Evolutionary conservation across 805 yeast genomes (phyloP).

Genomic region (Pichia thaimueangensis): DNA sequence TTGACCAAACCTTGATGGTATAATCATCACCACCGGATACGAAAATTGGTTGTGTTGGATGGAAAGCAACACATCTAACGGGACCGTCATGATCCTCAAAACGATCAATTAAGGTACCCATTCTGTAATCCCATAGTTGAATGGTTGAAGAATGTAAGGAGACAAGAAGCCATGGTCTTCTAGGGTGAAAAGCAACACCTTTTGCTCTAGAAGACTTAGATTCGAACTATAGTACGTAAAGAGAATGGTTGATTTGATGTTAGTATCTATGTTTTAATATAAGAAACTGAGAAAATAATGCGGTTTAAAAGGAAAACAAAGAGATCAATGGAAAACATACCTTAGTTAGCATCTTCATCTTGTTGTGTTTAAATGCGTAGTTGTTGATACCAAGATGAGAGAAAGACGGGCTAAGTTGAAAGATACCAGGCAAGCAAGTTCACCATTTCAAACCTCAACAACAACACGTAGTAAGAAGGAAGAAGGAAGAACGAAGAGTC

Average conservation of each 20-base stretch:
- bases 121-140: conserved; percentile 98
- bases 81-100: conserved; percentile 99
- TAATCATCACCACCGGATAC: conserved; percentile 98
- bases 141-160: conserved; percentile 97
- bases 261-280: neutral
- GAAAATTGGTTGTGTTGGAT: conserved; percentile 95
- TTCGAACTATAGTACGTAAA: conserved; percentile 24
- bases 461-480: too few relatives aligned
- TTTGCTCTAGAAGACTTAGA: conserved; percentile 94
- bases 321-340: conserved; percentile 3
- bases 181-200: conserved; percentile 95
- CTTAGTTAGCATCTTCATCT: conserved; percentile 54
- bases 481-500: too few relatives aligned
- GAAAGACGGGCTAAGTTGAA: too few relatives aligned
- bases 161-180: conserved; percentile 95
- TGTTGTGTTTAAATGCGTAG: neutral
- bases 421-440: too few relatives aligned
- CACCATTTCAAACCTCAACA: neutral
- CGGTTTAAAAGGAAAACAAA: too few relatives aligned
- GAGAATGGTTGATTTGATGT: neutral
- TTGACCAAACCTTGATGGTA: conserved; percentile 92
- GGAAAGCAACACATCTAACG: conserved; percentile 91
- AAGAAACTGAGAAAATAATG: too few relatives aligned
- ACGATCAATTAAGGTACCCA: conserved; percentile 95
- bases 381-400: neutral